Base-by-base conservation (phyloP, 139 green algal genomes). In the Edaphochlamys debaryana region DNA sequence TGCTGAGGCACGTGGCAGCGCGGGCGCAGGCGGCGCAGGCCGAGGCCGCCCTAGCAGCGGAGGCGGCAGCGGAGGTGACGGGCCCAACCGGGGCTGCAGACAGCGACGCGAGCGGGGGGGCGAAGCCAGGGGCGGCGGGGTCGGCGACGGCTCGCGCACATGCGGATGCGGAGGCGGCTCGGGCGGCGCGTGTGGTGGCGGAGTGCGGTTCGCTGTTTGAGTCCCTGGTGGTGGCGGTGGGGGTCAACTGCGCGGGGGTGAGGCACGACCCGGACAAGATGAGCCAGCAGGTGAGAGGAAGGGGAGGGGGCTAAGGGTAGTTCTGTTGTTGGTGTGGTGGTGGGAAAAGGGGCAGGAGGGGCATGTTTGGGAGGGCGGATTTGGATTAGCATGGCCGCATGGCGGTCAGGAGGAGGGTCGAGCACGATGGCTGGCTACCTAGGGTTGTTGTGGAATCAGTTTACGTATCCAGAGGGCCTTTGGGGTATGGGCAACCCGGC, bases 1-100 rank as follows among this genome's bases (percentile, higher is more conserved):
- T 93, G 81, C 67, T 93, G 40, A 45, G 78, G n/a, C 87, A 88
- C 52, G 13, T 89, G 15, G 82, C 58, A 1, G 56, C 56, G 19
- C 56, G 56, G 25, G 63, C 5, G 6, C 58, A 7, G 36, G 42
- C 77, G 3, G 19, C 66, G 4, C 38, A 11, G 23, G 42, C 36
- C 27, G n/a, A n/a, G n/a, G n/a, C n/a, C n/a, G n/a, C n/a, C n/a
- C n/a, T n/a, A n/a, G n/a, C n/a, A n/a, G 69, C 30, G 13, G 25
- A 67, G 29, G 69, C 69, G 42, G 70, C 22, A 42, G 76, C 42
- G 17, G 54, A 29, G 42, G 66, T 37, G 41, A 17, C 4, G 4
- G 60, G 60, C 60, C n/a, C n/a, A n/a, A n/a, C n/a, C n/a, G 68
- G 41, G 41, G 11, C 27, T 66, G 58, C 6, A 29, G 54, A 19